Base-by-base conservation (phyloP, 163 green algal genomes). In the Prototheca wickerhamii region DNA sequence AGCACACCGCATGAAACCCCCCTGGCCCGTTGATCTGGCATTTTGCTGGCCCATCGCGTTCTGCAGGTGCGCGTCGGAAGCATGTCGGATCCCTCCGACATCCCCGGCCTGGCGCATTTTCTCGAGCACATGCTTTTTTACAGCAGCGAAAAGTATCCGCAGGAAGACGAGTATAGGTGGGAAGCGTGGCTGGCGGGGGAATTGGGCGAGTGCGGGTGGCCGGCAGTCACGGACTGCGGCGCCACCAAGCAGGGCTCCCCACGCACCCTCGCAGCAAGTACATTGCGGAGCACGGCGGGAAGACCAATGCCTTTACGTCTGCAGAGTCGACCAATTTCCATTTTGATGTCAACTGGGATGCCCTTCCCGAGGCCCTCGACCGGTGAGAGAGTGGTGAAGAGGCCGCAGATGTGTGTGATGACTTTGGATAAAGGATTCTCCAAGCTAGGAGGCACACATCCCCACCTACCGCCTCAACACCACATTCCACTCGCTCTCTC, bases 81-180 rank as follows among this genome's bases (percentile, higher is more conserved):
- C 52, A 66, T 96, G 56, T 68, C 50, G 23, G 89, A 96, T 67
- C 87, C 87, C 17, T 30, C 66, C 3, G 79, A 85, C 10, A 69
- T 92, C 2, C 76, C 76, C 3, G 87, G 87, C 10, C 70, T 95
- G 58, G 87, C 87, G 0, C 87, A 95, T 74, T 96, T 94, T 73
- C 73, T 94, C 61, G 94, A 99, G 80, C 94, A 99, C 79, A 98
- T 99, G 94, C 84, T 99, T 17, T 98, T 99, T 81, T 97, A 96
- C 87, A 83, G 84, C 59, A 91, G 75, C 51, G 72, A 77, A 28
- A 85, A 87, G 64, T 97, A 86, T 71, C 89, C 91, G 3, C 70
- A 89, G n/a, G 92, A 98, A 67, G 95, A 96, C 58, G 90, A 93
- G 65, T 96, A 95, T 69, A 83, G 69, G 26, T 71, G 43, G n/a